Conservation (phyloP, 768 basidiomycete species). For the Lactarius sanguifluus region DNA sequence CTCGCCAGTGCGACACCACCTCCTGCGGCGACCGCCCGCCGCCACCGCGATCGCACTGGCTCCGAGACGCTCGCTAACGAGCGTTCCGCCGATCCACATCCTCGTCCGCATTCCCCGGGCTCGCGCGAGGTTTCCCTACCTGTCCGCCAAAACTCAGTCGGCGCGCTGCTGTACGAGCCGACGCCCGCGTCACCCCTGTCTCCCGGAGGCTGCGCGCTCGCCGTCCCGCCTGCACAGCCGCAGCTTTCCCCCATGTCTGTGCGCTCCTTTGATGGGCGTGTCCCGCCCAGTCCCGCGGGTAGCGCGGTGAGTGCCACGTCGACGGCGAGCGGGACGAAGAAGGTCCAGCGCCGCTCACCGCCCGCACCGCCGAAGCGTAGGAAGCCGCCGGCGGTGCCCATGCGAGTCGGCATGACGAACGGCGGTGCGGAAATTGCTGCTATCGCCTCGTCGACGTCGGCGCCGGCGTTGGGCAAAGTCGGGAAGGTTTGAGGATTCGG, state of each 20-base stretch:
- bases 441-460: constrained; percentile 46
- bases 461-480: constrained; percentile 21
- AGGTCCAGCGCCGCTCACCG: constrained; percentile 43
- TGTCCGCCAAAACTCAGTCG: constrained; percentile 17
- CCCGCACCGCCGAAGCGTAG: constrained; percentile 68
- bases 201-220: constrained; percentile 19
- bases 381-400: constrained; percentile 70
- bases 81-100: background rate
- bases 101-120: background rate
- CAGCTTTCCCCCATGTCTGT: constrained; percentile 26
- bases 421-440: constrained; percentile 59
- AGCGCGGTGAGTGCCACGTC: background rate
- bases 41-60: constrained; percentile 1
- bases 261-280: constrained; percentile 29
- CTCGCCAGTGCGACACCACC: constrained; percentile 24
- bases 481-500: constrained; percentile 2
- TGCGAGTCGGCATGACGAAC: constrained; percentile 42
- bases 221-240: constrained; percentile 29
- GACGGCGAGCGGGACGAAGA: constrained; percentile 8
- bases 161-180: constrained; percentile 34
- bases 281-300: constrained; percentile 19
- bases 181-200: constrained; percentile 28
- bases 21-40: background rate
- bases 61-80: constrained; percentile 1
- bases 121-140: background rate